Conservation (phyloP, 73 alveolate species). For the Paramecium sonneborni region DNA sequence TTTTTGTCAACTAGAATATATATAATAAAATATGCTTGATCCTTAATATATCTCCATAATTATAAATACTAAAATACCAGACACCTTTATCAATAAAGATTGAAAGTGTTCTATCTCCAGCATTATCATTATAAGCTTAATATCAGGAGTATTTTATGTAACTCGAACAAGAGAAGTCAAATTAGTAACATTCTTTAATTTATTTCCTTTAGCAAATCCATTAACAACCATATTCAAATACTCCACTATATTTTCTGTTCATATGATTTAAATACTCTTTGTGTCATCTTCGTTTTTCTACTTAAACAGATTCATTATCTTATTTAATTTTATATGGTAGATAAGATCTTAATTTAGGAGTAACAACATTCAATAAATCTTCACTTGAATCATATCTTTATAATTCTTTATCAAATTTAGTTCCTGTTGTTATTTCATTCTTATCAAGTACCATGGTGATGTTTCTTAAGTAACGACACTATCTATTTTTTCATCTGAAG, state of each 20-base stretch:
- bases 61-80: not conserved
- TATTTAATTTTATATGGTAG: constrained; percentile 46
- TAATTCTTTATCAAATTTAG: constrained; percentile 9
- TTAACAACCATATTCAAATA: not conserved
- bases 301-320: constrained; percentile 50
- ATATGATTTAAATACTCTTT: not conserved
- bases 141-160: constrained; percentile 40
- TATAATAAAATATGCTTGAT: not conserved
- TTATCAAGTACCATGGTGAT: not conserved
- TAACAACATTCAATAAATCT: not conserved
- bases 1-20: not conserved
- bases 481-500: too few relatives aligned
- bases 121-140: constrained; percentile 25
- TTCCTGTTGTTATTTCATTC: not conserved
- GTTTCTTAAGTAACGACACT: too few relatives aligned
- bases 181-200: not conserved
- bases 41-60: constrained; percentile 47
- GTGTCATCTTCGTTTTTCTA: not conserved
- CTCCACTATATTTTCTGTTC: not conserved
- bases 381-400: constrained; percentile 53
- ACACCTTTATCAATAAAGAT: not conserved
- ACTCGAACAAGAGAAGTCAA: not conserved
- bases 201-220: constrained; percentile 9
- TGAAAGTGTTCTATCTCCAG: constrained; percentile 48
- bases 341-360: constrained; percentile 20